Evolutionary conservation across 2,329 filamentous ascomycete genomes (phyloP).

Genomic region (Pleoardoris graminearum): DNA sequence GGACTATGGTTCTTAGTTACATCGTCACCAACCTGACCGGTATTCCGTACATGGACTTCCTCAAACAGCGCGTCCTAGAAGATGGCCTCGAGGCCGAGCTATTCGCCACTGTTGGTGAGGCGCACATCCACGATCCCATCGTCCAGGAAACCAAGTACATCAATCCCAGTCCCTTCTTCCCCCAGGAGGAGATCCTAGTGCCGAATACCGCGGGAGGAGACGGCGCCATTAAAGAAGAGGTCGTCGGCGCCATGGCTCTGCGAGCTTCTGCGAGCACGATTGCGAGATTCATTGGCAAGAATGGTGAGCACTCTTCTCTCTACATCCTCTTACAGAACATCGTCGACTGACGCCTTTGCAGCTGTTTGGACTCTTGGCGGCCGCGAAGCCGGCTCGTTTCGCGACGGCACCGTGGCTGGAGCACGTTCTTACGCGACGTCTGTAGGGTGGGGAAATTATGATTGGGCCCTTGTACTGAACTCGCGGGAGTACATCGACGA

Average conservation of each 20-base stretch:
- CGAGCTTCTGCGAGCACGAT: constrained; percentile 21
- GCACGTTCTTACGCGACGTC: constrained; percentile 6
- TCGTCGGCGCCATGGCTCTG: constrained; percentile 20
- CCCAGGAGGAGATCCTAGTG: constrained; percentile 5
- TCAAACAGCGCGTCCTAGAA: constrained; percentile 19
- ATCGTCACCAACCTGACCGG: constrained; percentile 20
- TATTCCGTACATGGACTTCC: constrained; percentile 17
- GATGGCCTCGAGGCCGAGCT: constrained; percentile 16
- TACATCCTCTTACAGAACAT: not conserved
- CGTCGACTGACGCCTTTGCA: not conserved
- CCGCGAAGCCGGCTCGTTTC: not conserved
- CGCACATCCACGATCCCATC: constrained; percentile 14
- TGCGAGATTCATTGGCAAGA: constrained; percentile 17
- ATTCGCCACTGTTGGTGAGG: constrained; percentile 10
- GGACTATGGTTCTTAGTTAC: constrained; percentile 25
- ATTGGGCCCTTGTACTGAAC: constrained; percentile 11
- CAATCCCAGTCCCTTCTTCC: constrained; percentile 6
- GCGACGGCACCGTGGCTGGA: constrained; percentile 9
- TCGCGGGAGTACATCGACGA: constrained; percentile 7
- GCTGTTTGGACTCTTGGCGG: constrained; percentile 10
- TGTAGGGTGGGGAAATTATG: not conserved
- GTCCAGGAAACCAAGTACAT: constrained; percentile 18
- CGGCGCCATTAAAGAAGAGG: constrained; percentile 22
- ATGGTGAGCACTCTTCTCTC: constrained; percentile 4
- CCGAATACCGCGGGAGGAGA: constrained; percentile 20